Percentiles rank a stretch among this genome's conserved stretches.
phyloP scores from a whole-genome alignment of 1,139 yeast species.

The Blastobotrys aristatus region DNA sequence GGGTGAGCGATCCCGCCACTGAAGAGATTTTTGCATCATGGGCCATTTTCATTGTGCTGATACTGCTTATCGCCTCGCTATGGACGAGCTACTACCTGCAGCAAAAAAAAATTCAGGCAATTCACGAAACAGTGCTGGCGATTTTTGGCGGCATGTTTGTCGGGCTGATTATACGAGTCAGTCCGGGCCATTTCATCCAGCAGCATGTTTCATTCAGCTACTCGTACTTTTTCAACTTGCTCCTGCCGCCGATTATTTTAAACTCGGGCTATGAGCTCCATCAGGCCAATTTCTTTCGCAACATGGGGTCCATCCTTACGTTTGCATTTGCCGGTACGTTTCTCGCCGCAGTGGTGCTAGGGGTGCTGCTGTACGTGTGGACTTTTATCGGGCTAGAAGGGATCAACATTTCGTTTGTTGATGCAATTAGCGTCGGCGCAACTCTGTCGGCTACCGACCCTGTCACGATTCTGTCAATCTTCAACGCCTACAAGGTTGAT shows the following conservation, averaged over 20 bases:
- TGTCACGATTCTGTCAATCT: constrained; percentile 91
- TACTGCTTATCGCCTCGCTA: constrained; percentile 76
- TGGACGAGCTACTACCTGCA: constrained; percentile 95
- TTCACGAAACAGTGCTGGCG: constrained; percentile 94
- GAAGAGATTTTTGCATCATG: constrained; percentile 95
- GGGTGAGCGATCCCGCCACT: constrained; percentile 81
- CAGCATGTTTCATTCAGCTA: constrained; percentile 95
- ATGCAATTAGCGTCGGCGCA: constrained; percentile 96
- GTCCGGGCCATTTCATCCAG: constrained; percentile 96
- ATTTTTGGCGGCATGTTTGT: constrained; percentile 96
- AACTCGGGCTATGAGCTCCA: constrained; percentile 96
- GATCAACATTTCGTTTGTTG: constrained; percentile 82
- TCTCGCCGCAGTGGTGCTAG: constrained; percentile 83
- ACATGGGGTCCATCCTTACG: constrained; percentile 83
- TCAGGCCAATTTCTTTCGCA: constrained; percentile 90
- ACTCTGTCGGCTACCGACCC: constrained; percentile 98
- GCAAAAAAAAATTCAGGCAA: constrained; percentile 84
- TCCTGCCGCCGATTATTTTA: constrained; percentile 92
- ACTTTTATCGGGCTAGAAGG: constrained; percentile 89
- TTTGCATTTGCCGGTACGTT: constrained; percentile 98
- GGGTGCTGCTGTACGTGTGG: constrained; percentile 81
- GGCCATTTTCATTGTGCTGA: constrained; percentile 86
- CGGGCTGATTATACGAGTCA: constrained; percentile 79
- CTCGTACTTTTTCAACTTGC: constrained; percentile 86
- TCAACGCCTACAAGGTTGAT: constrained; percentile 96